Percentiles rank a stretch among this genome's conserved stretches.
phyloP scores from a whole-genome alignment of 2,329 filamentous ascomycete species.

The Byssoonygena ceratinophila region DNA sequence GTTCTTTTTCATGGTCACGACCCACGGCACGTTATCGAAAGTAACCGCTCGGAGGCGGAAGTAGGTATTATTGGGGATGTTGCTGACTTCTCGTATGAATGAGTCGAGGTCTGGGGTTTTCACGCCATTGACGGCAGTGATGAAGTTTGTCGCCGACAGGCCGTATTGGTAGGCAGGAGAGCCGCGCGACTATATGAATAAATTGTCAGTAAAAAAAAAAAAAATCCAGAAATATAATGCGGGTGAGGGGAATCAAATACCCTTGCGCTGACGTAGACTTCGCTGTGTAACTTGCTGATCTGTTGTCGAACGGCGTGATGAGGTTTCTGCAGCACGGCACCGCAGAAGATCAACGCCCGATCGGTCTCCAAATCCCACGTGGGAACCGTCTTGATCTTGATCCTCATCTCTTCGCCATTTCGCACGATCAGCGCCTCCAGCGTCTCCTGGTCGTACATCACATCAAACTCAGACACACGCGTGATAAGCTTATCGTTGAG shows the following conservation, averaged over 20 bases:
- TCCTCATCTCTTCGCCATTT: slow-evolving; percentile 63
- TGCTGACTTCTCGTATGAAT: slow-evolving; percentile 70
- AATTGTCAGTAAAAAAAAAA: slow-evolving; percentile 4
- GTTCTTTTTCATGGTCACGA: slow-evolving; percentile 99
- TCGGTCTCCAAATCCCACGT: slow-evolving; percentile 88
- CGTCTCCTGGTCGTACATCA: slow-evolving; percentile 84
- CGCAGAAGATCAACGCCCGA: slow-evolving; percentile 86
- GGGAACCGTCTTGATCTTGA: slow-evolving; percentile 73
- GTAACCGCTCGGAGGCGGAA: slow-evolving; percentile 96
- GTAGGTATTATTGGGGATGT: slow-evolving; percentile 94
- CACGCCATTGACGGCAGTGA: slow-evolving; percentile 87
- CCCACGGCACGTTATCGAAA: slow-evolving; percentile 96
- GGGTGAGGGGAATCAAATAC: slow-evolving; percentile 22
- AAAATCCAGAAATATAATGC: neutral
- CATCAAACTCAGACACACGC: slow-evolving; percentile 78
- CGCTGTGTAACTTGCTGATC: slow-evolving; percentile 89
- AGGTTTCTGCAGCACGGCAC: slow-evolving; percentile 81
- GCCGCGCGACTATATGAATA: slow-evolving; percentile 49
- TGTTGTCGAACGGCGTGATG: slow-evolving; percentile 96
- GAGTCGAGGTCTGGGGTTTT: slow-evolving; percentile 69
- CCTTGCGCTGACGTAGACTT: slow-evolving; percentile 87
- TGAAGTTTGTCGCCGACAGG: slow-evolving; percentile 91
- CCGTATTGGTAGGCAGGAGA: slow-evolving; percentile 83
- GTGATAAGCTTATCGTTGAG: slow-evolving; percentile 89
- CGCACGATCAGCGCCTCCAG: slow-evolving; percentile 81